Base-by-base conservation (phyloP, 495 filamentous ascomycete species). In the Echria macrotheca region DNA sequence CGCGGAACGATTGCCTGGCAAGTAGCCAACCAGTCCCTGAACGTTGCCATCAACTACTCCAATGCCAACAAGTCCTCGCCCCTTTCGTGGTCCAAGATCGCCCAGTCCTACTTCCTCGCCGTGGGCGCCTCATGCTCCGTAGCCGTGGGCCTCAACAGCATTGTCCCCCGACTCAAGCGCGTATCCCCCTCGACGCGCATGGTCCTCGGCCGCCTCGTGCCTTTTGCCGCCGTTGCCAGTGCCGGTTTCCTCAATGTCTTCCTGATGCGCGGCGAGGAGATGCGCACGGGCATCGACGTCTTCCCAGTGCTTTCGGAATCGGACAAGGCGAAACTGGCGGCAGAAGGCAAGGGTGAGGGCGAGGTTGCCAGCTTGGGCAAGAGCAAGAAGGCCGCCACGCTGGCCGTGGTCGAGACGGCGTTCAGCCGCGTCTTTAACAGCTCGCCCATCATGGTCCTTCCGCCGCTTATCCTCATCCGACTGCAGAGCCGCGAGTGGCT, bases 31-130 rank as follows among this genome's bases (percentile, higher is more conserved):
- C 93, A 98, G 66, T 95, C 89, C 10, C 86, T 98, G 52, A 97
- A 98, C 61, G 93, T 98, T 14, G 90, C 87, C 33, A 93, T 98
- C 75, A 98, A 98, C 77, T 86, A 79, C 66, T 83, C 90, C 63
- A 98, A 98, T 68, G 86, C 93, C 31, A 98, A 98, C 77, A 98
- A 98, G 62, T 94, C 89, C 14, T 87, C 89, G 1, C 86, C 91
- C 0, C 76, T 96, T 2, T 86, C 87, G 22, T 77, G 78, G 49
- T 79, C 81, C 5, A 88, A 88, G 52, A 81, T 98, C 55, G 78
- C 81, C 48, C 80, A 91, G 60, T 96, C 90, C 54, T 98, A 97
- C 75, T 76, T 87, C 61, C 76, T 96, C 50, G 93, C 93, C 40
- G 94, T 98, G 8, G 80, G 83, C 23, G 91, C 93, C 12, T 93